Percentiles rank a stretch among this genome's conserved stretches.
Conservation (phyloP, 768 basidiomycete genomes). For the Termitomyces eurrhizus region DNA sequence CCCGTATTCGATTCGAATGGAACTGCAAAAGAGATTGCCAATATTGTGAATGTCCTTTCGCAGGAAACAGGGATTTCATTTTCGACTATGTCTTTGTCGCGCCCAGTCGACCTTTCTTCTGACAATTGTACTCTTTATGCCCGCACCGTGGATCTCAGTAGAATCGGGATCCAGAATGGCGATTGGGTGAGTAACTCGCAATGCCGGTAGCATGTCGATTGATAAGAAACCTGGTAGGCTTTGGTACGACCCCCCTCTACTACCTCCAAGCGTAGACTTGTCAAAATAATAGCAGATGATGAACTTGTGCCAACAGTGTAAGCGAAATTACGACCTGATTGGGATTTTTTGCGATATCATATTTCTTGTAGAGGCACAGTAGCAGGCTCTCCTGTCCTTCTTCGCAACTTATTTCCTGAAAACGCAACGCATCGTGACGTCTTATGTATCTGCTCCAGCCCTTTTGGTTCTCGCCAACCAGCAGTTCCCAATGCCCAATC, state of each 20-base stretch:
- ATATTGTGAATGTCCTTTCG: constrained; percentile 6
- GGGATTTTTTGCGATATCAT: background rate
- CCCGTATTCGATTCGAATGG: constrained; percentile 18
- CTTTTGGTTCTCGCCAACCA: constrained; percentile 57
- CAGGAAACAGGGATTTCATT: constrained; percentile 18
- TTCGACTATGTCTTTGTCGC: constrained; percentile 26
- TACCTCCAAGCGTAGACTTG: constrained; percentile 42
- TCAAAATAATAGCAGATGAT: constrained; percentile 55
- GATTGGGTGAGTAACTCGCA: constrained; percentile 61
- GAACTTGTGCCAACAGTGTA: constrained; percentile 32
- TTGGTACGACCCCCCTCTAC: constrained; percentile 38
- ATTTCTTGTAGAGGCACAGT: constrained; percentile 32
- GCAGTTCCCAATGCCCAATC: constrained; percentile 63
- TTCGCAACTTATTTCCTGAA: constrained; percentile 46
- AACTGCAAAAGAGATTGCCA: constrained; percentile 8
- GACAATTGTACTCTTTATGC: constrained; percentile 61
- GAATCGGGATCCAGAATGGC: constrained; percentile 62
- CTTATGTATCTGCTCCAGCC: constrained; percentile 45
- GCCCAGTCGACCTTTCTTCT: constrained; percentile 27
- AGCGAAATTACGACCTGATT: constrained; percentile 12
- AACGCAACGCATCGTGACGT: constrained; percentile 18
- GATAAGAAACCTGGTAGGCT: constrained; percentile 36
- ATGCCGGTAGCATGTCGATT: background rate
- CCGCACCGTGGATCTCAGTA: constrained; percentile 58
- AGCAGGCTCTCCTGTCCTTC: constrained; percentile 44